These are phyloP conservation scores for Saccharomycopsis vini DNA, from an alignment of 805 yeast species.

Conservation along the genomic window DNA sequence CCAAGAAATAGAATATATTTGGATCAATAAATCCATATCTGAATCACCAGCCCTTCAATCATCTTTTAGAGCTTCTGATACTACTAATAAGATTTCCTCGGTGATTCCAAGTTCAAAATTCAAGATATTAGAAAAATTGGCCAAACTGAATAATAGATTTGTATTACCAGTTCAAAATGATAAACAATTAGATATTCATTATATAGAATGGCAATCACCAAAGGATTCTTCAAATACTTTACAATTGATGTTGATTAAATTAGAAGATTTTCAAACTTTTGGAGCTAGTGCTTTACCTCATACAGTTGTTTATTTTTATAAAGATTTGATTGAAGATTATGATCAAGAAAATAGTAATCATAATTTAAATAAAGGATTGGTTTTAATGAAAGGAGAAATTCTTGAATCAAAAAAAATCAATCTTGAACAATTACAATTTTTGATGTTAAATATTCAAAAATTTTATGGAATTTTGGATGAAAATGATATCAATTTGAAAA, in stretches of 20 bases:
- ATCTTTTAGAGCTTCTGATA: not conserved
- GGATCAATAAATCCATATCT: conserved; percentile 12
- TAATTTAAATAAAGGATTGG: conserved; percentile 12
- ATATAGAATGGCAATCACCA: conserved; percentile 17
- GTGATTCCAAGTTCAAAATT: conserved; percentile 8
- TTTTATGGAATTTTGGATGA: conserved; percentile 17
- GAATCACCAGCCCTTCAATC: not conserved
- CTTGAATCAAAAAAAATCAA: conserved; percentile 5
- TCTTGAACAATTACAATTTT: conserved; percentile 10
- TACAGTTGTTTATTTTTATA: conserved; percentile 14
- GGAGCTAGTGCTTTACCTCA: conserved; percentile 15
- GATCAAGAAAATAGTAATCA: not conserved
- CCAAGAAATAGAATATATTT: conserved; percentile 14
- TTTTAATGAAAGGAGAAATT: conserved; percentile 19
- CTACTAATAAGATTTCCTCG: not conserved
- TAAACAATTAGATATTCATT: conserved; percentile 17
- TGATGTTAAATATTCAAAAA: conserved; percentile 17
- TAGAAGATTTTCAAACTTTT: conserved; percentile 11
- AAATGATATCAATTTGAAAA: conserved; percentile 2
- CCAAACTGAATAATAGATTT: conserved; percentile 9
- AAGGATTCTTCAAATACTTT: conserved; percentile 5
- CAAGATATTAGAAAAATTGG: conserved; percentile 4
- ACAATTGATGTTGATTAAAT: conserved; percentile 9
- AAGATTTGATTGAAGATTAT: conserved; percentile 5
- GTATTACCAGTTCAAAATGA: conserved; percentile 13